phyloP scores from a whole-genome alignment of 1,284 basidiomycete genomes.

The Puccinia novopanici region DNA sequence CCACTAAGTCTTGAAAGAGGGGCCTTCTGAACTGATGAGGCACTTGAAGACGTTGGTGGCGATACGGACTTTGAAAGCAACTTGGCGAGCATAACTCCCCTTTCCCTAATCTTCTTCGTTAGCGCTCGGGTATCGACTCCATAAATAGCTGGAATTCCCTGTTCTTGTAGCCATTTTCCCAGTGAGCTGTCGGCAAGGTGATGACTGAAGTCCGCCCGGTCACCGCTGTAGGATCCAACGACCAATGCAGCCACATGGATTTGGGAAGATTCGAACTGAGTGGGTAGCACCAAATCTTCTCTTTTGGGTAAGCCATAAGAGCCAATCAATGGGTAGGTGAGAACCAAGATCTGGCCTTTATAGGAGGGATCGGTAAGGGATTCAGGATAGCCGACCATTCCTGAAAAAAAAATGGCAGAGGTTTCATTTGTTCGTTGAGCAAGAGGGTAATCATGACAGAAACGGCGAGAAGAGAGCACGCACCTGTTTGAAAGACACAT shows the following conservation, averaged over 20 bases:
- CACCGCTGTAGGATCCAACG: constrained; percentile 76
- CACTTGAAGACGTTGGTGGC: constrained; percentile 5
- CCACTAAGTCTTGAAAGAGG: constrained; percentile 22
- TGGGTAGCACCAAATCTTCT: constrained; percentile 3
- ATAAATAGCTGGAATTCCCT: constrained; percentile 89
- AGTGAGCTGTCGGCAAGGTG: constrained; percentile 87
- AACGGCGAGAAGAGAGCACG: constrained; percentile 57
- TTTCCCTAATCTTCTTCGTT: constrained; percentile 92
- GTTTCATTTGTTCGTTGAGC: constrained; percentile 8
- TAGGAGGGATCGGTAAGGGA: constrained; percentile 98
- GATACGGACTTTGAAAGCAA: constrained; percentile 62
- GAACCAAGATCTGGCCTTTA: constrained; percentile 93
- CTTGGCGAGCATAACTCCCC: constrained; percentile 87
- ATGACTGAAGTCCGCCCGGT: constrained; percentile 80
- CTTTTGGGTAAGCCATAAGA: constrained; percentile 91
- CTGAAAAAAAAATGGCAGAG: constrained; percentile 61
- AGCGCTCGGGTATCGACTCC: constrained; percentile 95
- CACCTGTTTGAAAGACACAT: constrained; percentile 99
- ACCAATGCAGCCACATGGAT: constrained; percentile 92
- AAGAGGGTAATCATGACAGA: background rate
- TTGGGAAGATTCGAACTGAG: constrained; percentile 81
- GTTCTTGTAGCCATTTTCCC: constrained; percentile 91
- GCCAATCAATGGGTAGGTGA: constrained; percentile 95
- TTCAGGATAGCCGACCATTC: constrained; percentile 99
- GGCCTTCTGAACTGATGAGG: constrained; percentile 11